Evolutionary conservation across 1,139 yeast species (phyloP).

Genomic region (Geotrichum klebahnii): DNA sequence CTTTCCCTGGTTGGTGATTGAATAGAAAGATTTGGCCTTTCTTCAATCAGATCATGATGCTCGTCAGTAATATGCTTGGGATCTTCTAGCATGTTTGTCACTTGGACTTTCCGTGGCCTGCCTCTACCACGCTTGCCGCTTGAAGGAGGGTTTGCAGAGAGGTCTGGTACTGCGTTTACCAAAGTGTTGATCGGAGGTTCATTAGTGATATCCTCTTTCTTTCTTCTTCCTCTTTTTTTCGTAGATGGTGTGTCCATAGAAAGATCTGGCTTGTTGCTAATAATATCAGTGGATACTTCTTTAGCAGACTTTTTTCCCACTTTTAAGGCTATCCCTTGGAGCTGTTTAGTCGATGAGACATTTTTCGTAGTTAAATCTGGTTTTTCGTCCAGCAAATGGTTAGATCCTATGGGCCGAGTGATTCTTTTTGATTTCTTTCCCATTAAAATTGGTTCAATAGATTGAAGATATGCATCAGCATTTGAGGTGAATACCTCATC

Average conservation of each 20-base stretch:
- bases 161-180: not conserved
- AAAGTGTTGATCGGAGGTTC: not conserved
- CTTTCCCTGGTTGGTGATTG: too few species aligned
- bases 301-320: too few species aligned
- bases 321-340: not conserved
- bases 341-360: too few species aligned
- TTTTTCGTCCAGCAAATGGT: not conserved
- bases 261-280: too few species aligned
- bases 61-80: not conserved
- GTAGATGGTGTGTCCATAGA: too few species aligned
- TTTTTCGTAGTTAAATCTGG: not conserved
- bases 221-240: not conserved
- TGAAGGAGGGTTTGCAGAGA: not conserved
- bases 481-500: not conserved
- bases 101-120: not conserved
- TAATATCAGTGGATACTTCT: too few species aligned
- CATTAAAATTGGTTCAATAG: not conserved
- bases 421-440: not conserved
- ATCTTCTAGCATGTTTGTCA: not conserved
- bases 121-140: not conserved
- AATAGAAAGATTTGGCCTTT: not conserved
- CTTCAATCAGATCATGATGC: not conserved
- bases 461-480: not conserved
- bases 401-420: not conserved
- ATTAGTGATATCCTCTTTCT: not conserved